A percentile compares a stretch with the other conserved stretches of the same genome.
These are phyloP conservation scores for Lactarius hatsudake DNA, from an alignment of 768 basidiomycete genomes.

Conservation along the genomic window DNA sequence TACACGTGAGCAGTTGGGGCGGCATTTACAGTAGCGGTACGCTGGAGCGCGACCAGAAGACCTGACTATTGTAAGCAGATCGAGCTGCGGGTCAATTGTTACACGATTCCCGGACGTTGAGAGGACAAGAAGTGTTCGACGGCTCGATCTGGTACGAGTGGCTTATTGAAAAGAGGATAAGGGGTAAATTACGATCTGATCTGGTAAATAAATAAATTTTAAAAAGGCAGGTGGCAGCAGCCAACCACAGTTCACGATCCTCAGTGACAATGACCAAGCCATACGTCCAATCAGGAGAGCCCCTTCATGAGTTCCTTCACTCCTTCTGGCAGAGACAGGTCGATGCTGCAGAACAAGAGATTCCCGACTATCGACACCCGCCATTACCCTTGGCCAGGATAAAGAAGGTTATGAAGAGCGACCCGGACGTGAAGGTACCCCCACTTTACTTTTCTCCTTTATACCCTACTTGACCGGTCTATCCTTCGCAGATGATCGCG, in stretches of 20 bases:
- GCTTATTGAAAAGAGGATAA: slow-evolving; percentile 4
- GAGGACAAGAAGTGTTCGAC: background rate
- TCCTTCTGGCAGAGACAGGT: slow-evolving; percentile 91
- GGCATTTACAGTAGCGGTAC: background rate
- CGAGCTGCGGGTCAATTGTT: background rate
- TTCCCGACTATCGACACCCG: slow-evolving; percentile 83
- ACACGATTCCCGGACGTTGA: background rate
- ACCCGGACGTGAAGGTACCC: slow-evolving; percentile 91
- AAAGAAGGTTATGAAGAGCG: slow-evolving; percentile 99
- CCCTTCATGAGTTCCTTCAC: slow-evolving; percentile 80
- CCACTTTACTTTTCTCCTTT: background rate
- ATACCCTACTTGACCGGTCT: slow-evolving; percentile 1
- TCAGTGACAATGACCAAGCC: slow-evolving; percentile 40
- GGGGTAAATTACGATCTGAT: slow-evolving; percentile 17
- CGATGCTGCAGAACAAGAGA: slow-evolving; percentile 82
- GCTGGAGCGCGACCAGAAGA: background rate
- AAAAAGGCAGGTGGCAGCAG: slow-evolving; percentile 9
- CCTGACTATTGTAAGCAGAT: background rate
- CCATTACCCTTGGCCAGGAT: slow-evolving; percentile 91
- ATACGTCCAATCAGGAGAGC: slow-evolving; percentile 79
- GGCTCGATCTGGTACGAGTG: no score
- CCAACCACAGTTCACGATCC: slow-evolving; percentile 27
- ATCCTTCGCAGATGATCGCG: slow-evolving; percentile 80
- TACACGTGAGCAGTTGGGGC: background rate
- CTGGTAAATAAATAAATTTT: slow-evolving; percentile 13